Evolutionary conservation across 768 basidiomycete genomes (phyloP), one percentile per base, ranked within the genome.

Genomic region (Tricholoma bakamatsutake): DNA sequence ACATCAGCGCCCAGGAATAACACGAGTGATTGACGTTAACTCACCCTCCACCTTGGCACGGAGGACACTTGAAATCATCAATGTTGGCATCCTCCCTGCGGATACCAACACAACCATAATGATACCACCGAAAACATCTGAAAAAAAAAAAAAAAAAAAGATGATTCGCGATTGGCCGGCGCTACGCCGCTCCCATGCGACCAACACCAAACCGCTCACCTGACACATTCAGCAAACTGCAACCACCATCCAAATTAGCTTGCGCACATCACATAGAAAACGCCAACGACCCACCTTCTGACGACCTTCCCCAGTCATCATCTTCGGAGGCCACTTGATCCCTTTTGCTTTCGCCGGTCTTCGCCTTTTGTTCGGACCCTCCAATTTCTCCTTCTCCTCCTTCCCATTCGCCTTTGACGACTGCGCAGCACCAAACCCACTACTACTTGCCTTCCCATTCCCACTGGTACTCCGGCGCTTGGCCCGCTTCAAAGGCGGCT

Each of bases 51-150:
- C 57, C 62, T 33, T 50, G 52, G 61, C 81, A 82, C 7, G 69
- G 61, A 12, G 78, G 80, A 57, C 81, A 82, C 13, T 61, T 57
- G 56, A 77, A 81, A 30, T 62, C 65, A 0, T 67, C 64, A 28
- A 77, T 54, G n/a, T 77, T 68, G 1, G 62, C 53, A 57, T 82
- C 80, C 0, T n/a, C n/a, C n/a, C n/a, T n/a, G 61, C 65, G 53
- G 37, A 81, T 65, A 13, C 74, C 80, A 27, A 75, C 73, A 54
- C 81, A 82, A 5, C 77, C 81, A 53, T 75, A 78, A 53, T 82
- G 81, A 54, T 77, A 81, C 81, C 80, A 80, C 6, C 33, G 10
- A 39, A 35, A 31, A 34, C 42, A 40, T 24, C 12, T 47, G 21
- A 3, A 27, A 31, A 45, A 42, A 33, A 12, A 57, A 45, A 62